These are phyloP conservation scores for Plantago major DNA, from an alignment of 257 asterid species.

Conservation along the genomic window DNA sequence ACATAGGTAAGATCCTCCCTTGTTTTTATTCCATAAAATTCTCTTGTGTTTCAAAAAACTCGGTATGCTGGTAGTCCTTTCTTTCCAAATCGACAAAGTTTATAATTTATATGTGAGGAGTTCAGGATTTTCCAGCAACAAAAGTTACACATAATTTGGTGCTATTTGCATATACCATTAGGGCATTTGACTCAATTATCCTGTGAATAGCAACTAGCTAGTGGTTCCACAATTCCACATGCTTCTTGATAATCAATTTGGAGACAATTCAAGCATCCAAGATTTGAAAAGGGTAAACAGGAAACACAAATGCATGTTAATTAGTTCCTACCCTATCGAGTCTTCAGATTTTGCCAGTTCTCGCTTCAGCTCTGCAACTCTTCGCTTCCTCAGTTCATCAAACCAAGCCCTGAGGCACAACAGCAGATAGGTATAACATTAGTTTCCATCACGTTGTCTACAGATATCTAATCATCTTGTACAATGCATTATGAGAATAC, in stretches of 20 bases:
- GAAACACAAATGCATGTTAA: constrained; percentile 12
- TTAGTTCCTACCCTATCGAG: constrained; percentile 72
- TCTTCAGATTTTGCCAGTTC: constrained; percentile 70
- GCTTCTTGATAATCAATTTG: background rate
- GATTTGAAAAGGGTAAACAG: constrained; percentile 1
- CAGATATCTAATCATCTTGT: background rate
- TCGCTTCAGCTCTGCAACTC: constrained; percentile 73
- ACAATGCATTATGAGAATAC: background rate
- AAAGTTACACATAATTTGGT: background rate
- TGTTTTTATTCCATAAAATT: too few species aligned
- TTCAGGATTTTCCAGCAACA: background rate
- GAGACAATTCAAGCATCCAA: background rate
- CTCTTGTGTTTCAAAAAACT: too few species aligned
- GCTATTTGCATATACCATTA: background rate
- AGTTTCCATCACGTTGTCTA: background rate
- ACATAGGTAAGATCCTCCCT: too few species aligned
- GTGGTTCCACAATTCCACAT: background rate
- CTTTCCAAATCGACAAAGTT: background rate
- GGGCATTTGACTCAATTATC: background rate
- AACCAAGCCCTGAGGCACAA: constrained; percentile 62
- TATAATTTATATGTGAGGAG: background rate
- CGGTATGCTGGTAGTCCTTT: background rate
- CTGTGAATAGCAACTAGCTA: background rate
- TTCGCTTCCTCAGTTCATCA: constrained; percentile 71
- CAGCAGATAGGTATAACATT: constrained; percentile 13